Base-by-base conservation (phyloP, 2,329 filamentous ascomycete genomes). In the Ciborinia camelliae region DNA sequence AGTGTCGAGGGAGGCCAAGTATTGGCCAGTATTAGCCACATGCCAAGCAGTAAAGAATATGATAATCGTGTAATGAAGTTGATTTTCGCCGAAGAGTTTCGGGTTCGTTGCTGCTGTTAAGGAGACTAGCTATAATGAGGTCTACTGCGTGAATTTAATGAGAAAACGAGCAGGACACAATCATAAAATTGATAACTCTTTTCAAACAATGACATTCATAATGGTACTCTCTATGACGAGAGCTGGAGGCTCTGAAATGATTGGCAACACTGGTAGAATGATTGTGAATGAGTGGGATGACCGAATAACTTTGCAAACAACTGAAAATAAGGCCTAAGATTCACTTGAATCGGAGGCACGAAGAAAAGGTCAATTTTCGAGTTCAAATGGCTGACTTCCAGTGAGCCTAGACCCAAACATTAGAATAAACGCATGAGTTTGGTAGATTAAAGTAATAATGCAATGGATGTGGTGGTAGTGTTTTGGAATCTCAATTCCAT, bases 271-370 rank as follows among this genome's bases (percentile, higher is more conserved):
- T 43, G 45, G 48, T 4, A 23, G n/a, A n/a, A n/a, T n/a, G n/a
- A n/a, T n/a, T n/a, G n/a, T n/a, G n/a, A n/a, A n/a, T 37, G 35
- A 4, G 7, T 9, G 9, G 35, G 12, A 12, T 28, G 23, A 20
- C 30, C 10, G 20, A 47, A 45, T 35, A 15, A 12, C 9, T 12
- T 6, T 35, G 9, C 12, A 23, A 9, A 26, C 35, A n/a, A 35
- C 6, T 35, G 9, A 20, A 23, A 9, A 26, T 47, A n/a, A 35
- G 4, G n/a, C 20, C 30, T 14, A 37, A 26, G 41, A 30, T 30
- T 47, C 54, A 47, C 55, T 58, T 47, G 41, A 58, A 58, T 28
- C 41, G 35, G n/a, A 20, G 41, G 7, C n/a, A n/a, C 20, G n/a
- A 35, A 58, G 28, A 10, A n/a, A 8, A 32, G 4, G 26, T 18